Evolutionary conservation across 257 asterid species (phyloP).

Genomic region (Gentiana straminea): DNA sequence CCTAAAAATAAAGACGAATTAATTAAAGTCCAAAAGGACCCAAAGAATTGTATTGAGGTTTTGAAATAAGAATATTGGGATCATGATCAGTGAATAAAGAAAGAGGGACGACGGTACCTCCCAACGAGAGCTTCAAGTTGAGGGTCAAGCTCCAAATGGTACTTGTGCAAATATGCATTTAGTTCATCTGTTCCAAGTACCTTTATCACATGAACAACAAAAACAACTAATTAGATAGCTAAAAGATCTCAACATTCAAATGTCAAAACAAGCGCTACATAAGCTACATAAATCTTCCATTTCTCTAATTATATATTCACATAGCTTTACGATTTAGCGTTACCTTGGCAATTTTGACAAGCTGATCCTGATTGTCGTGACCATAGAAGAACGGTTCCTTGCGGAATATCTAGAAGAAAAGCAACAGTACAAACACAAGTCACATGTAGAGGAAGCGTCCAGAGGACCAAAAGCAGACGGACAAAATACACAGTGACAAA

Average conservation of each 20-base stretch:
- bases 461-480: no score
- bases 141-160: conserved; percentile 25
- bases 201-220: conserved; percentile 10
- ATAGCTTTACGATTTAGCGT: no score
- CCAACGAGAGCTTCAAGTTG: conserved; percentile 34
- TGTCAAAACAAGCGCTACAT: not conserved
- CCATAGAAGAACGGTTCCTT: conserved; percentile 30
- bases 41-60: no score
- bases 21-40: no score
- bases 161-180: conserved; percentile 30
- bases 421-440: not conserved
- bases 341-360: conserved; percentile 29
- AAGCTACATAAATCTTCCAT: not conserved
- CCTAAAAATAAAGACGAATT: no score
- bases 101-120: conserved; percentile 13
- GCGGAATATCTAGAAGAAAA: conserved; percentile 17
- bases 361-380: conserved; percentile 25
- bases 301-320: no score
- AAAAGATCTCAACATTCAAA: not conserved
- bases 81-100: no score
- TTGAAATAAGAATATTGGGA: no score
- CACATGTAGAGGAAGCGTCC: no score
- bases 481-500: not conserved
- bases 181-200: conserved; percentile 37
- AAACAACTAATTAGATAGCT: not conserved